Base-by-base conservation (phyloP, 2,329 filamentous ascomycete genomes). In the Shiraia sp. region DNA sequence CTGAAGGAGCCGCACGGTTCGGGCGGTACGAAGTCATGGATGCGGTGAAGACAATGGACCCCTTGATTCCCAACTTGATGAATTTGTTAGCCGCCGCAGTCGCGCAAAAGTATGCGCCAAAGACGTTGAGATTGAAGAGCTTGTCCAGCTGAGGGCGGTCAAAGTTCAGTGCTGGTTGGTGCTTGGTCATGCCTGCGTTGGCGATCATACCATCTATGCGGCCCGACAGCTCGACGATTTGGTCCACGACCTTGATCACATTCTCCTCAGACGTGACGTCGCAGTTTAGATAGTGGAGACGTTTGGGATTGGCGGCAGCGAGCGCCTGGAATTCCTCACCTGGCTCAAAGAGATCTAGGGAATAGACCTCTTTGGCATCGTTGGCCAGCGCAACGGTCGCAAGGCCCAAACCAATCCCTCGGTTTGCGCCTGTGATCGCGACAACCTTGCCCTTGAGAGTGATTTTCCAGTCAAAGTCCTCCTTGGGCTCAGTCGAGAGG, bases 151-250 rank as follows among this genome's bases (percentile, higher is more conserved):
- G 74, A 26, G 75, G 74, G 8, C 68, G 70, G 7, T 73, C 75
- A 34, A 77, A 79, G 35, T 80, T 72, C 9, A 79, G 61, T 0
- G 76, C 77, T 3, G 76, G 64, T 58, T 79, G 77, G 48, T 77
- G 75, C 52, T 76, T 77, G 15, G 77, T 79, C 39, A 73, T 68
- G 29, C 77, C 76, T 2, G 76, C 76, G 43, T 79, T 79, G 25
- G 71, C 72, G 10, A 79, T 73, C 65, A 80, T 75, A 10, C 76
- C 76, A 43, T 79, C 72, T n/a, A 79, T 59, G 3, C 66, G 69
- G 22, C 76, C 76, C 9, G 67, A 66, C 38, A 75, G 69, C n/a
- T 60, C 61, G 8, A 79, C 63, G 14, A 79, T 75, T 33, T 69
- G 55, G 43, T 79, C 75, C 1, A 79, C 58, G 2, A 73, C 74